Evolutionary conservation across 2,329 filamentous ascomycete species (phyloP).

Genomic region (Pestalotiopsis sp.): DNA sequence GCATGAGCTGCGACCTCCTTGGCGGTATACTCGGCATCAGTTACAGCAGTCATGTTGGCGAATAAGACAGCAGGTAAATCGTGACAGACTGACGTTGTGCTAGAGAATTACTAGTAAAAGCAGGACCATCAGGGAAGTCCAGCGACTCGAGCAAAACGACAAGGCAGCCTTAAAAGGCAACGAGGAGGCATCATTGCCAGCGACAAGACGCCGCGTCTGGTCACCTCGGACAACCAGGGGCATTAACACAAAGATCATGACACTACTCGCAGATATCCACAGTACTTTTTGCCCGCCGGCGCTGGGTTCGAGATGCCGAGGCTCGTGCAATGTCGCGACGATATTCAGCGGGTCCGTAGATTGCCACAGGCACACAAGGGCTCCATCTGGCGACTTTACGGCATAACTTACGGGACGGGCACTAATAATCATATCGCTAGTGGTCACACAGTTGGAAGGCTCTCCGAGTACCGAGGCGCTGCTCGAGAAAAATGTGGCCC

Average conservation of each 20-base stretch:
- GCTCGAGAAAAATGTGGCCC: background rate
- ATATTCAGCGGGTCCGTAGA: conserved; percentile 7
- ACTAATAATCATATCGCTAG: background rate
- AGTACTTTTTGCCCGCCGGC: background rate
- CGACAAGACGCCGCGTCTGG: background rate
- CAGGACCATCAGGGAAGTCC: background rate
- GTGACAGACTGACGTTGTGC: background rate
- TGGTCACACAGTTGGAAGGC: background rate
- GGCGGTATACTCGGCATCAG: conserved; percentile 31
- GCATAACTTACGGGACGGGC: background rate
- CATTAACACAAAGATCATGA: background rate
- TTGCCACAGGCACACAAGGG: conserved; percentile 3
- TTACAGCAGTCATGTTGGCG: conserved; percentile 18
- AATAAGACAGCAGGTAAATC: background rate
- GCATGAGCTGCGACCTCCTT: conserved; percentile 54
- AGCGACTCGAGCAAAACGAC: background rate
- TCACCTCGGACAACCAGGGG: background rate
- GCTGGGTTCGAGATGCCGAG: conserved; percentile 6
- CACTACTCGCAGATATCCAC: conserved; percentile 1
- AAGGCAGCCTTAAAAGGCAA: conserved; percentile 4
- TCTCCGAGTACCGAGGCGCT: conserved; percentile 1
- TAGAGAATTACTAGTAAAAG: background rate
- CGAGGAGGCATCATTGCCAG: background rate
- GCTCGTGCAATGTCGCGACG: background rate
- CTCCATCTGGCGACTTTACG: conserved; percentile 5